Base-by-base conservation (phyloP, 2,329 filamentous ascomycete genomes). In the Xylariales sp. region DNA sequence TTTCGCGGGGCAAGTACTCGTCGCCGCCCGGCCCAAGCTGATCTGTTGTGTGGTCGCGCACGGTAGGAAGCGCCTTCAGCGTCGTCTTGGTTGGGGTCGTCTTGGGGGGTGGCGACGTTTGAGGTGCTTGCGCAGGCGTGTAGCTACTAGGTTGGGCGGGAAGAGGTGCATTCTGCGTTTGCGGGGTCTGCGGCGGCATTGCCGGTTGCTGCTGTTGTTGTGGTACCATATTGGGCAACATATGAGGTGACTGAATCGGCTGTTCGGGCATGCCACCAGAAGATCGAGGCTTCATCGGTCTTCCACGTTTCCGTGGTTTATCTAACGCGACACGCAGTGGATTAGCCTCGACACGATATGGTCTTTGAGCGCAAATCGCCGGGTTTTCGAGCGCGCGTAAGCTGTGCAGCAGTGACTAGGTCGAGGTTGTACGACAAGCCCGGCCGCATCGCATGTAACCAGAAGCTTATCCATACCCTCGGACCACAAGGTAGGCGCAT, bases 41-140 rank as follows among this genome's bases (percentile, higher is more conserved):
- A 61, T 97, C 91, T 12, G 91, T 97, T 3, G 93, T 98, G 62
- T 98, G 93, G 58, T 98, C 93, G 64, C 93, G 77, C 11, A 97
- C 93, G 4, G 93, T 97, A 3, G 93, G 93, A 31, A 98, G 73
- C 1, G 93, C 93, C 67, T 98, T 98, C 53, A 97, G 74, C 7
- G 91, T 87, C 8, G 81, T 74, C 66, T 94, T 94, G 24, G 83
- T 83, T 4, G 87, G 86, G 3, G 88, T 88, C 3, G 84, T 77
- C 64, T 91, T 93, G 16, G 86, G 81, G 12, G 88, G 87, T 61
- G 80, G 64, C 66, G 69, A 65, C 63, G 77, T 44, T 69, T 81
- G 57, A 61, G 79, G 59, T n/a, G 34, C 19, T 15, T 62, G 65
- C 14, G 61, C 51, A 3, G 66, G 58, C 14, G 64, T 52, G 48